Evolutionary conservation across 2,329 filamentous ascomycete genomes (phyloP).

Genomic region (Ascochyta lentis): DNA sequence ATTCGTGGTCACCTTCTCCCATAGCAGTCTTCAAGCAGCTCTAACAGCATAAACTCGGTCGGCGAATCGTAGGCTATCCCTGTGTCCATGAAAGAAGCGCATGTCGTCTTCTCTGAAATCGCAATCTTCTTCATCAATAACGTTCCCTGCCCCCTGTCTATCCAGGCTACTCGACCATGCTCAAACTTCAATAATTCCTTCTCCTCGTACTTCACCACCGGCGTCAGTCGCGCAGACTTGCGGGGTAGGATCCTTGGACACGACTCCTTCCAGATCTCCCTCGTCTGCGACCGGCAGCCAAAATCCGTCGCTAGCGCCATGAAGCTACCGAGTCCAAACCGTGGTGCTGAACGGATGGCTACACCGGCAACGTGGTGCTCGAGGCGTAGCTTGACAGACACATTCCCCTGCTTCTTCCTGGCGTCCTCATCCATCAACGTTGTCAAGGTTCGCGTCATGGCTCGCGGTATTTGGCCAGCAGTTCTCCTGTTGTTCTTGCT

Average conservation of each 20-base stretch:
- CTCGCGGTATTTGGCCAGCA: slow-evolving; percentile 24
- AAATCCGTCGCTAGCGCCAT: slow-evolving; percentile 5
- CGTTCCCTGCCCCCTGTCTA: slow-evolving; percentile 4
- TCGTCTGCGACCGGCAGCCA: slow-evolving; percentile 3
- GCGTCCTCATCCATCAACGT: slow-evolving; percentile 22
- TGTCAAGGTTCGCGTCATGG: slow-evolving; percentile 29
- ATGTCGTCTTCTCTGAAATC: background rate
- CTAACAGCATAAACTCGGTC: slow-evolving; percentile 15
- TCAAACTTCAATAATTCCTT: slow-evolving; percentile 4
- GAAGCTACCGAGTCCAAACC: slow-evolving; percentile 25
- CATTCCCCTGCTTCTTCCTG: slow-evolving; percentile 19
- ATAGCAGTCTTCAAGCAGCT: slow-evolving; percentile 12
- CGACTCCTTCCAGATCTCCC: slow-evolving; percentile 21
- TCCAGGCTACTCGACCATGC: background rate
- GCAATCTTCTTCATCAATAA: slow-evolving; percentile 6
- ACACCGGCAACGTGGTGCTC: slow-evolving; percentile 18
- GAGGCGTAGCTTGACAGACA: slow-evolving; percentile 24
- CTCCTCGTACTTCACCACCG: slow-evolving; percentile 11
- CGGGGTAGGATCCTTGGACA: slow-evolving; percentile 6
- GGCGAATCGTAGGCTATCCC: slow-evolving; percentile 13
- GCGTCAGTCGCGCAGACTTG: slow-evolving; percentile 14
- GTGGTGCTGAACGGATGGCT: slow-evolving; percentile 8
- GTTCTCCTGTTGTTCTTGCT: slow-evolving; percentile 25
- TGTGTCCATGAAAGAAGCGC: slow-evolving; percentile 9
- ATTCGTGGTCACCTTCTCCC: slow-evolving; percentile 4